phyloP scores from a whole-genome alignment of 129 eudicot species.

The Cynara cardunculus region DNA sequence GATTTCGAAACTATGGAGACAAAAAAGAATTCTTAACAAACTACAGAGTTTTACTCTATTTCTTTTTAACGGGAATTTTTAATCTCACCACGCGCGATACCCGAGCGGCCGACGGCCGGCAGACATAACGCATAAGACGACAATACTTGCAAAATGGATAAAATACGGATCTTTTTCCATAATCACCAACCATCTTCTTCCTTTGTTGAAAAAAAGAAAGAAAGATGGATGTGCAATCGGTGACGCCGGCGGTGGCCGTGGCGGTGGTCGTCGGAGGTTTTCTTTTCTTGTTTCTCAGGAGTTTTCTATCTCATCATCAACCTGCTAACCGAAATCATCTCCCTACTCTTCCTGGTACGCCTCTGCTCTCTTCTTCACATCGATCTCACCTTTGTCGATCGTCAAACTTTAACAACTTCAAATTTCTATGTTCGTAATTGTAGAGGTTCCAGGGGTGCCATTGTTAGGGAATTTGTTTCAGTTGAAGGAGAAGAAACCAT shows the following conservation, averaged over 20 bases:
- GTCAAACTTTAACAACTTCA: neutral
- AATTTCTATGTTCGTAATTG: no score
- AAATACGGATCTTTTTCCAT: neutral
- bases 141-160: neutral
- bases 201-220: neutral
- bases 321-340: slow-evolving; percentile 21
- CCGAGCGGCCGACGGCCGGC: neutral
- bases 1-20: no score
- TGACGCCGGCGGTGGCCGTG: slow-evolving; percentile 36
- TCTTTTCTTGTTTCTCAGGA: slow-evolving; percentile 33
- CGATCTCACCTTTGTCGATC: neutral
- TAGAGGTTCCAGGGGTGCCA: slow-evolving; percentile 70
- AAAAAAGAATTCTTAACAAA: no score
- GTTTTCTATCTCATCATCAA: slow-evolving; percentile 20
- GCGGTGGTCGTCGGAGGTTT: slow-evolving; percentile 30
- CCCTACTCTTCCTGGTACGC: slow-evolving; percentile 38
- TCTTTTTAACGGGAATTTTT: no score
- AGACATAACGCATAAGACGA: neutral
- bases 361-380: neutral
- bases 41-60: no score
- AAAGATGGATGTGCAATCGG: slow-evolving; percentile 21
- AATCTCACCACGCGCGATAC: no score
- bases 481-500: slow-evolving; percentile 73
- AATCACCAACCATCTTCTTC: neutral
- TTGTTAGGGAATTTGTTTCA: slow-evolving; percentile 69